Evolutionary conservation across 306 rosid genomes (phyloP).

Genomic region (Vigna mungo): DNA sequence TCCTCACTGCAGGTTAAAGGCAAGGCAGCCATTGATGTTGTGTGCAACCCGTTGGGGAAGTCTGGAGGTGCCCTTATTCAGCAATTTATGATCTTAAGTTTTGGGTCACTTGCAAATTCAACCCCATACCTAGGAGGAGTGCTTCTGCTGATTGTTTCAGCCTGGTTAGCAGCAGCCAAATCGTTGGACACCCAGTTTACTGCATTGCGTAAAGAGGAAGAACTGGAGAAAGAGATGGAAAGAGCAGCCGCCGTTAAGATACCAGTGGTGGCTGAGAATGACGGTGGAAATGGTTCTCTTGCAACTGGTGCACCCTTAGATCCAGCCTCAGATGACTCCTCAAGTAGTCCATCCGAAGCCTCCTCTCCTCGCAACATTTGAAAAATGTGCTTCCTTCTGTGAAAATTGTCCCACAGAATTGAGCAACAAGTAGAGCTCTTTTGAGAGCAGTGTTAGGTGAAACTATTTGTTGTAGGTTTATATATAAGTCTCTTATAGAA

Average conservation of each 20-base stretch:
- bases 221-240: conserved; percentile 96
- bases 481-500: conserved; percentile 44
- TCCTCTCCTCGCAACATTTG: conserved; percentile 58
- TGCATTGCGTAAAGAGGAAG: conserved; percentile 83
- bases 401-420: conserved; percentile 37
- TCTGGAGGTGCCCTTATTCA: conserved; percentile 99
- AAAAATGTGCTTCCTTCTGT: conserved; percentile 40
- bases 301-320: conserved; percentile 51
- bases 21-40: conserved; percentile 98
- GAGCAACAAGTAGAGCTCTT: conserved; percentile 43
- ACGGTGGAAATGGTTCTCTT: conserved; percentile 62
- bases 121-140: conserved; percentile 96
- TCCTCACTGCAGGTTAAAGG: conserved; percentile 78
- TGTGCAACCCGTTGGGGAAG: conserved; percentile 97
- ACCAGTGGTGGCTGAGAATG: conserved; percentile 73
- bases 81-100: conserved; percentile 92
- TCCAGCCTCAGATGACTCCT: conserved; percentile 55
- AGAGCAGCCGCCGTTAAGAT: conserved; percentile 82
- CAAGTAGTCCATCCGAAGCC: conserved; percentile 66
- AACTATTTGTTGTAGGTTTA: conserved; percentile 57
- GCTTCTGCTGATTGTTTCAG: conserved; percentile 81
- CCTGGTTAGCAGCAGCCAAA: conserved; percentile 90
- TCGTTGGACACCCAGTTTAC: conserved; percentile 89
- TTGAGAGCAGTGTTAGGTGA: conserved; percentile 52
- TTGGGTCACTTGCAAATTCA: conserved; percentile 94